phyloP scores from a whole-genome alignment of 140 eudicot genomes.

The Ambrosia hybrid region DNA sequence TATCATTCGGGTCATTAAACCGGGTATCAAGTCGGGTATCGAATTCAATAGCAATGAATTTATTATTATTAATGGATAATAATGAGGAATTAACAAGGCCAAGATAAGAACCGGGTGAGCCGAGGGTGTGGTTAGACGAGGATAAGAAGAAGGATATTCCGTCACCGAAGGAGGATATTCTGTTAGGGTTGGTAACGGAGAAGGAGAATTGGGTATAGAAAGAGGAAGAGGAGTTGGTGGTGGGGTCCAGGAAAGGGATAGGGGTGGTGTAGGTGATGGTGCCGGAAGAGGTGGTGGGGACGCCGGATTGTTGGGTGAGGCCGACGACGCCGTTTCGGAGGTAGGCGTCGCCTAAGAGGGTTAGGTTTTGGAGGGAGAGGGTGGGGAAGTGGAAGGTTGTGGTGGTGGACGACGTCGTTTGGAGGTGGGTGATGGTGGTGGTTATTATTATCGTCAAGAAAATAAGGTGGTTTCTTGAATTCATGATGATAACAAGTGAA shows the following conservation, averaged over 20 bases:
- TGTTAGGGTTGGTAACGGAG: conserved; percentile 38
- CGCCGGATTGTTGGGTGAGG: conserved; percentile 46
- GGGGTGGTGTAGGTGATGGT: conserved; percentile 65
- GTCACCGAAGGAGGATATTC: conserved; percentile 47
- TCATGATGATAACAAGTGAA: conserved; percentile 24
- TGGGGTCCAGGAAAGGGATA: conserved; percentile 43
- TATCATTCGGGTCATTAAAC: conserved; percentile 74
- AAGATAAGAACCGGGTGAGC: conserved; percentile 75
- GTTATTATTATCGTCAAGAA: conserved; percentile 30
- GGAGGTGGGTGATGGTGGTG: neutral
- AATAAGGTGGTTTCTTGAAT: conserved; percentile 51
- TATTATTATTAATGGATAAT: conserved; percentile 65
- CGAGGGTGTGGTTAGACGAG: conserved; percentile 46
- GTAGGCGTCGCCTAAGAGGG: conserved; percentile 54
- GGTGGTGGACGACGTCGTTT: conserved; percentile 30
- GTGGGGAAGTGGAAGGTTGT: conserved; percentile 52
- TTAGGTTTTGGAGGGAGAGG: conserved; percentile 58
- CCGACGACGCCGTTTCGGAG: conserved; percentile 48
- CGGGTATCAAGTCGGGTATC: conserved; percentile 69
- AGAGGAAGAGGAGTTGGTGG: conserved; percentile 55
- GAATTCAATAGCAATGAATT: conserved; percentile 75
- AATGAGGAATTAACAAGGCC: conserved; percentile 77
- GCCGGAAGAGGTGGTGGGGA: conserved; percentile 82
- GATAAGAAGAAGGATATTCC: conserved; percentile 65
- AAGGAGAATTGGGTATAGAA: conserved; percentile 59